phyloP scores from a whole-genome alignment of 495 filamentous ascomycete genomes.

The Hyaloscypha finlandica region DNA sequence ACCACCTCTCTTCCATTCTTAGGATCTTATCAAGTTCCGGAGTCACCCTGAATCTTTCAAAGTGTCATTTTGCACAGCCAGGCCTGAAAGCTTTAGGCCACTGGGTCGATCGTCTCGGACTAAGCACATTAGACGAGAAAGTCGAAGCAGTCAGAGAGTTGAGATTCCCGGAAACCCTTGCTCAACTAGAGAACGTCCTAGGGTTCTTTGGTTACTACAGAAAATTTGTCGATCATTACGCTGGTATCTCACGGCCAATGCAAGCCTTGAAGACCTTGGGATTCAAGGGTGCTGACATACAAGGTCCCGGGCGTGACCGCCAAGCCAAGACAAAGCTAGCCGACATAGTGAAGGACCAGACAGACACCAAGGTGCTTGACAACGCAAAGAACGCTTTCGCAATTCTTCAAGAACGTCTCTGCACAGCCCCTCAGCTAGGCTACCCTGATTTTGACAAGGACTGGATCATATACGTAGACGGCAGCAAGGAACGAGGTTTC shows the following conservation, averaged over 20 bases:
- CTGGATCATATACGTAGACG: neutral
- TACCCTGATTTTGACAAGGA: neutral
- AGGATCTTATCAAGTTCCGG: conserved; percentile 10
- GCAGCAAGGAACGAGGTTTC: neutral
- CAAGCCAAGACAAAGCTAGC: too few species aligned
- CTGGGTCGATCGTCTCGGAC: conserved; percentile 12
- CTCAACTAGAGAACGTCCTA: conserved; percentile 4
- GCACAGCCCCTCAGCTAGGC: neutral
- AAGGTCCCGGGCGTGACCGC: too few species aligned
- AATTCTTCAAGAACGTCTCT: neutral
- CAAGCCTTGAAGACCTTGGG: neutral
- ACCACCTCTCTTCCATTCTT: conserved; percentile 13
- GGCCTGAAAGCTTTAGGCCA: conserved; percentile 14
- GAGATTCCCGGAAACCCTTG: conserved; percentile 4
- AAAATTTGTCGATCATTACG: conserved; percentile 14
- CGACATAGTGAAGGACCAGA: too few species aligned
- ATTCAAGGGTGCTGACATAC: neutral
- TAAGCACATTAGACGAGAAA: conserved; percentile 19
- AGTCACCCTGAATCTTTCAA: conserved; percentile 13
- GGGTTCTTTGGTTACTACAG: conserved; percentile 22
- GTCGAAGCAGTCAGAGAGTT: conserved; percentile 4
- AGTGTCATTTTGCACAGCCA: conserved; percentile 25
- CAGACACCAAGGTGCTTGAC: neutral
- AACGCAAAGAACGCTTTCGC: neutral
- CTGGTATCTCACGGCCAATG: neutral